phyloP scores from a whole-genome alignment of 495 filamentous ascomycete genomes.

The Penicillium robsamsonii region DNA sequence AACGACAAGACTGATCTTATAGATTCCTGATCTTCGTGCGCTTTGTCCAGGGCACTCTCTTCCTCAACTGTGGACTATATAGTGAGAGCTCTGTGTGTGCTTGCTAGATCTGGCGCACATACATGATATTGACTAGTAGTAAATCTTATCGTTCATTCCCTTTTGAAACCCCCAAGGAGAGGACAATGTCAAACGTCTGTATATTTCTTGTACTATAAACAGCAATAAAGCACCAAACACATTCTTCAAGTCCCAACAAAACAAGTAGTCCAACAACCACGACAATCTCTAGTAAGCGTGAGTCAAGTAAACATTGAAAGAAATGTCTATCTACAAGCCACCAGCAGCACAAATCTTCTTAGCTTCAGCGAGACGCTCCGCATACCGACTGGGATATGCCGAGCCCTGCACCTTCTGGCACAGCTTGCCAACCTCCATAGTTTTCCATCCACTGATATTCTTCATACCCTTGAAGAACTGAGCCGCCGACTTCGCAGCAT shows the following conservation, averaged over 20 bases:
- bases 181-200: neutral
- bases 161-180: neutral
- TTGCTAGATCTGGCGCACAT: neutral
- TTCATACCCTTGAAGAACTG: constrained; percentile 20
- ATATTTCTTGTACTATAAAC: neutral
- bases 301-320: neutral
- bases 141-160: neutral
- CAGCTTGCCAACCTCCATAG: constrained; percentile 20
- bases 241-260: neutral
- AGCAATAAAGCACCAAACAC: neutral
- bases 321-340: constrained; percentile 11
- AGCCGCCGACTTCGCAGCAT: constrained; percentile 17
- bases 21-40: no score
- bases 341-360: constrained; percentile 22
- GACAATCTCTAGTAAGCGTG: neutral
- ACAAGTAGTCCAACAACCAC: neutral
- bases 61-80: no score
- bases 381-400: constrained; percentile 18
- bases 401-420: constrained; percentile 23
- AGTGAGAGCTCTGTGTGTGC: no score
- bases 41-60: no score
- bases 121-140: neutral
- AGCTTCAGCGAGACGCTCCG: constrained; percentile 16
- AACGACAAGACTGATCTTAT: no score
- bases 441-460: constrained; percentile 17